Evolutionary conservation across 2,329 filamentous ascomycete species (phyloP), one percentile per base, ranked within the genome.

Genomic region (Neonectria ditissima): DNA sequence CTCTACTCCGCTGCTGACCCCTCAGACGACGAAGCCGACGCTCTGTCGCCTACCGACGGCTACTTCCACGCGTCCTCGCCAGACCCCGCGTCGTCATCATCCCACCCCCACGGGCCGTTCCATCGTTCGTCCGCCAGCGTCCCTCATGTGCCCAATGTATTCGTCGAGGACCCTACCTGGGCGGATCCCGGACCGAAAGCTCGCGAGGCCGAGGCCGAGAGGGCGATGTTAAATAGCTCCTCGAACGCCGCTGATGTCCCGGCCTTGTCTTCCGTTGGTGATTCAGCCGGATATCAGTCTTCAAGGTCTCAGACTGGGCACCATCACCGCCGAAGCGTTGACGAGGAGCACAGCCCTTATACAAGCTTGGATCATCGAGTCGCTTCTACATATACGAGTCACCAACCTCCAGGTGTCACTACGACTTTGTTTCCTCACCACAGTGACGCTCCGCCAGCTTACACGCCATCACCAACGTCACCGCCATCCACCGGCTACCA

Each of bases 1-100:
- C 73, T 84, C 65, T 83, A 83, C 76, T 82, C 81, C 62, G 77
- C 75, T 65, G 71, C 74, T 55, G 79, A 81, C 74, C 37, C 44
- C 13, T 80, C 80, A 51, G 75, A 74, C 61, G 74, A 79, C 41
- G 70, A 79, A 30, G 56, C 75, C 56, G 75, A 79, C 59, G 75
- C 77, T 43, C 75, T 84, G 59, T 86, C 83, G 30, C 84, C 84
- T 41, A 80, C 82, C n/a, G 82, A 86, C 64, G 84, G 83, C 37
- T 85, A 84, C 79, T 86, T 86, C 72, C 78, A 79, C 69, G 76
- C 78, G 73, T 80, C 80, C 28, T 78, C 77, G 59, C 70, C 69
- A 20, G 68, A 62, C 54, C 63, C 56, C 13, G 66, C 70, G 62
- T 70, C 75, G 63, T 73, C 69, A 48, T 62, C 28, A 20, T 61